Evolutionary conservation across 129 eudicot species (phyloP), one percentile per base, ranked within the genome.

Genomic region (Tagetes patula): DNA sequence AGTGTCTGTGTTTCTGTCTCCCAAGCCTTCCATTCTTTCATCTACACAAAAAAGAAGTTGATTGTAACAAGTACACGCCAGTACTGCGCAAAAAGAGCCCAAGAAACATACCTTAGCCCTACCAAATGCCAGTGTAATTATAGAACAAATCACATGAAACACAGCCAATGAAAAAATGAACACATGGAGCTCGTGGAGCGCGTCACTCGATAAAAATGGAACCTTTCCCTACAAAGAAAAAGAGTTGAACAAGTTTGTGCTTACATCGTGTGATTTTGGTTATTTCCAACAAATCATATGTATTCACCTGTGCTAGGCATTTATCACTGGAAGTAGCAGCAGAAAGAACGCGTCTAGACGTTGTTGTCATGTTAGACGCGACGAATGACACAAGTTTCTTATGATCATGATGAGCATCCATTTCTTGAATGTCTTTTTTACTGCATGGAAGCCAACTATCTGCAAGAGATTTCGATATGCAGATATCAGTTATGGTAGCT

Each of bases 11-110:
- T 89, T 81, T 89, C 96, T 46, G 5, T 61, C 73, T 87, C 90
- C 96, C 96, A 89, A 34, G 79, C 85, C 64, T 89, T 84, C 92
- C 96, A 89, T 62, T 40, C 73, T 41, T 83, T 68, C 92, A 89
- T 89, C 96, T 89, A 64, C 33, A 1, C 53, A 55, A 36, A 6
- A 8, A 69, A 76, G 20, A 53, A 56, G 31, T 42, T 8, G n/a
- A 59, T 49, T 50, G 0, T 9, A 33, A 36, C 50, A 31, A 8
- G 45, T 12, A 38, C 64, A 6, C 47, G 47, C n/a, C 32, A 36
- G 41, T 20, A 2, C 12, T 14, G 31, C 55, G 6, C 33, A 43
- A 3, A 13, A 37, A 37, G 43, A 31, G 13, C 56, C 36, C 61
- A 14, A 1, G 33, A 41, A 11, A 20, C 63, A 0, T 80, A 88